Evolutionary conservation across 2,329 filamentous ascomycete species (phyloP).

Genomic region (Sphaceloma murrayae): DNA sequence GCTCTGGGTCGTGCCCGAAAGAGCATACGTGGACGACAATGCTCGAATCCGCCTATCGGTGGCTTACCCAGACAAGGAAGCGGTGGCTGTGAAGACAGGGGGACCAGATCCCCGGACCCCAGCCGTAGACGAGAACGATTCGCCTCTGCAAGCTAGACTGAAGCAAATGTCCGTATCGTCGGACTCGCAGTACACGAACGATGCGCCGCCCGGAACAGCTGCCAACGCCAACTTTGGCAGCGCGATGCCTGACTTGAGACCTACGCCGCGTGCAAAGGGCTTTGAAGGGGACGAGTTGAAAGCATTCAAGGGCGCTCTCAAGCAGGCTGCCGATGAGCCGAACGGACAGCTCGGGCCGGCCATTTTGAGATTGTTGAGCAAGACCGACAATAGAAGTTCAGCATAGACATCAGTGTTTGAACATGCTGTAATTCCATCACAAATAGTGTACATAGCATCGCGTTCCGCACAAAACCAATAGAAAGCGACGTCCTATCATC

Average conservation of each 20-base stretch:
- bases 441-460: no score
- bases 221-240: constrained; percentile 24
- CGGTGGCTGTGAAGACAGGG: constrained; percentile 27
- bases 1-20: constrained; percentile 41
- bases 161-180: not conserved
- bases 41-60: constrained; percentile 35
- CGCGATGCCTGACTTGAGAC: constrained; percentile 22
- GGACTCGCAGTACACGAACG: constrained; percentile 23
- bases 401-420: constrained; percentile 1
- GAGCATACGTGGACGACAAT: constrained; percentile 37
- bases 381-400: not conserved
- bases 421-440: no score
- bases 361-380: not conserved
- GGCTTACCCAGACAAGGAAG: constrained; percentile 25
- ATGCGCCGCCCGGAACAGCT: constrained; percentile 17
- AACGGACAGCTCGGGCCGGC: not conserved
- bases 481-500: no score
- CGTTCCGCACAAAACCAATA: no score
- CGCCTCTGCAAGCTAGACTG: not conserved
- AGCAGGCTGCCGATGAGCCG: not conserved
- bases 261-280: constrained; percentile 18
- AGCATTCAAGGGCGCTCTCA: constrained; percentile 8
- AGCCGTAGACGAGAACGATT: not conserved
- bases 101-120: constrained; percentile 7
- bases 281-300: constrained; percentile 23